Base-by-base conservation (phyloP, 2,329 filamentous ascomycete genomes). In the Colletotrichum orchidophilum region DNA sequence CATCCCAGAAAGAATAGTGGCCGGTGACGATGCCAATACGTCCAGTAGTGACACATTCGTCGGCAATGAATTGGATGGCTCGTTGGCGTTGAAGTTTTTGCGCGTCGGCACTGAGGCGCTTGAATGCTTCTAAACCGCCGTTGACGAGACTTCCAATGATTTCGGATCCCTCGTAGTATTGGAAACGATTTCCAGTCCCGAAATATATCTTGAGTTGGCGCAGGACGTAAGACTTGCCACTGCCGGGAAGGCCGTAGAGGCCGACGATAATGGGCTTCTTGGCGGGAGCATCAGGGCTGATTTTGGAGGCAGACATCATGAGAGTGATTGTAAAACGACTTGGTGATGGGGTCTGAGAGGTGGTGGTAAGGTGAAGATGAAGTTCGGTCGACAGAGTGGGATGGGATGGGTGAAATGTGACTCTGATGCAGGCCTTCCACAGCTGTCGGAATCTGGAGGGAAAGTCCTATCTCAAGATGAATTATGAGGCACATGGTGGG, bases 1-100 rank as follows among this genome's bases (percentile, higher is more conserved):
- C 81, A 0, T 71, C 4, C 86, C 87, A 90, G 73, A 91, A 87
- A 80, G 86, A 87, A 75, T 82, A 86, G 75, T 92, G 87, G 0
- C 88, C 88, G 5, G 86, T 78, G 3, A 92, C 85, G 3, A 92
- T 74, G 1, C 77, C 88, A 5, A 77, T 72, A 68, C 77, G 80
- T 0, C 79, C 75, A 11, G 58, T 81, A 0, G 74, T 13, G 1
- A 65, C 54, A 64, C 84, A 87, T 8, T 83, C 72, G 0, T 81
- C 55, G 26, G 71, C 46, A 58, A 91, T 86, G 0, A 15, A 73
- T 1, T 80, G 60, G 61, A 91, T 89, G 4, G 87, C 87, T 42
- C 67, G 62, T 42, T 80, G 52, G 3, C 88, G 87, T 69, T 74
- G 83, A 0, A 74, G 1, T 0, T n/a, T 24, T 75, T 88, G 84